These are phyloP conservation scores for Aquilaria malaccensis DNA, from an alignment of 345 rosid species.

Conservation along the genomic window DNA sequence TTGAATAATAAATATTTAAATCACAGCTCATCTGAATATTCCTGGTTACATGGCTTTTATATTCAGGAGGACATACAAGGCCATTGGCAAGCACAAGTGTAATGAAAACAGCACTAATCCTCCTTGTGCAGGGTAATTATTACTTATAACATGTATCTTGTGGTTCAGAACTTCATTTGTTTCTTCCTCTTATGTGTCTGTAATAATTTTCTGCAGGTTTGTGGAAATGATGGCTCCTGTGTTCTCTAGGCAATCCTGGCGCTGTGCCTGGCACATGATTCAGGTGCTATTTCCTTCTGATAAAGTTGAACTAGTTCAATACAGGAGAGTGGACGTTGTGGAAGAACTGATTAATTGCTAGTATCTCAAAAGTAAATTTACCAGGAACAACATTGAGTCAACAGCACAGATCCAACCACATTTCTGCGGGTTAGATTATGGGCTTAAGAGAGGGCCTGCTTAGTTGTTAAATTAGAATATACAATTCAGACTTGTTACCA, in stretches of 20 bases:
- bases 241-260: conserved; percentile 65
- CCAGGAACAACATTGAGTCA: too few species aligned
- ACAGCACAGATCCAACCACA: too few species aligned
- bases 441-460: too few species aligned
- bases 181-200: too few species aligned
- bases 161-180: too few species aligned
- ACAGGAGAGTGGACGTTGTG: background rate
- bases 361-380: too few species aligned
- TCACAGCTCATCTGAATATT: too few species aligned
- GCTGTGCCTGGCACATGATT: conserved; percentile 69
- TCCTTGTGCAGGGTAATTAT: conserved; percentile 18
- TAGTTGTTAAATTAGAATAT: too few species aligned
- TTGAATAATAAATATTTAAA: too few species aligned
- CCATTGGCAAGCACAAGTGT: conserved; percentile 12
- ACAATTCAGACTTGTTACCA: too few species aligned
- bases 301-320: background rate
- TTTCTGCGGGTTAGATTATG: too few species aligned
- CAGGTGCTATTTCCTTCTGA: conserved; percentile 31
- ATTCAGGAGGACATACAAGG: conserved; percentile 14
- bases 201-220: conserved; percentile 27
- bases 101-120: conserved; percentile 13
- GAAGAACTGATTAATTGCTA: background rate
- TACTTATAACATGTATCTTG: too few species aligned
- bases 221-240: conserved; percentile 83
- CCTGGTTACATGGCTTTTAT: conserved; percentile 23